Evolutionary conservation across 1,284 basidiomycete species (phyloP), one percentile per base, ranked within the genome.

Genomic region (Leccinum huronense): DNA sequence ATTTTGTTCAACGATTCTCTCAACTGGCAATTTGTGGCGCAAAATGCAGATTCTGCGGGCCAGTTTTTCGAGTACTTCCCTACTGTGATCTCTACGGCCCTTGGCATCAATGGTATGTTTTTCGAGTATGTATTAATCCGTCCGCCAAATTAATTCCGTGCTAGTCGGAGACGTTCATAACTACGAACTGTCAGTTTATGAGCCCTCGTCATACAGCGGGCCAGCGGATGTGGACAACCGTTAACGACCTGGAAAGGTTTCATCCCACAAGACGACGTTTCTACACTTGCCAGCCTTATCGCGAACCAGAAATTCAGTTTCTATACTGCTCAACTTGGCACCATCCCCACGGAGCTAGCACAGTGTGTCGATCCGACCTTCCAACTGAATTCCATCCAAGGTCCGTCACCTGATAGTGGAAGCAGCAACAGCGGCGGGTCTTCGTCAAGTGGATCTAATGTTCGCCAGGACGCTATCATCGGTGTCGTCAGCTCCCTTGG

Each of bases 401-500:
- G 80, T 65, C 78, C 82, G 2, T 66, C 75, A 56, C 57, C 71
- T 5, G 67, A 75, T 10, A 72, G 72, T 51, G 71, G 67, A n/a
- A 66, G 66, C 34, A 68, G 68, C 5, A 68, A 64, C 9, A 45
- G 19, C 6, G 10, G n/a, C n/a, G 42, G n/a, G 42, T 63, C 45
- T 8, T 63, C 59, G 3, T 72, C 69, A 14, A 66, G 64, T 34
- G 63, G 70, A 30, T 67, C 72, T 6, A 67, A 69, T 14, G 62
- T 83, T 14, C 80, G 91, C 7, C 84, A 88, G 71, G 85, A 93
- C 67, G 89, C 89, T 6, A 91, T 93, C 71, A 91, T 93, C 64
- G 91, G 91, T 36, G 89, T 93, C 9, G 89, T 91, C 67, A 85
- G 81, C 42, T 86, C 89, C 1, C 82, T 93, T 14, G 91, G 90